These are phyloP conservation scores for Chytriomyces sp. DNA, from an alignment of 192 early-diverging fungal species.

Conservation along the genomic window DNA sequence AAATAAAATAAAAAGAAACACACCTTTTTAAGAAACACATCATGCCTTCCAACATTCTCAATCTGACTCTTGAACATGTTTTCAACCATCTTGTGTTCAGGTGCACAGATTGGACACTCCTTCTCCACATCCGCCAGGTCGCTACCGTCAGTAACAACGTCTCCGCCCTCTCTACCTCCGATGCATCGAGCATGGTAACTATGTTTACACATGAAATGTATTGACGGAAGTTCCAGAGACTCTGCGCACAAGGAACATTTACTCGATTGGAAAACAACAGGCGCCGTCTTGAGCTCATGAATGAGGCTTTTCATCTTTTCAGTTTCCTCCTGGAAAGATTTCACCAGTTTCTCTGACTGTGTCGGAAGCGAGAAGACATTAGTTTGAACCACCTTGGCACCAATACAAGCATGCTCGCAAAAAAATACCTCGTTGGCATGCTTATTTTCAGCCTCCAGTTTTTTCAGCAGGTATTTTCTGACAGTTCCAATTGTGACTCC, in stretches of 20 bases:
- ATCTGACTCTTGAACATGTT: slow-evolving; percentile 83
- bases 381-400: background rate
- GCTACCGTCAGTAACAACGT: background rate
- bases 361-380: background rate
- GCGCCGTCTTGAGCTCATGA: slow-evolving; percentile 74
- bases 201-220: slow-evolving; percentile 95
- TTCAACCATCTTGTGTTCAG: slow-evolving; percentile 81
- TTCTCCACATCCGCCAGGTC: slow-evolving; percentile 26
- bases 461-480: slow-evolving; percentile 78
- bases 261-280: slow-evolving; percentile 53
- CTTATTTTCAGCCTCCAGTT: slow-evolving; percentile 74
- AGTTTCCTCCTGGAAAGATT: slow-evolving; percentile 81
- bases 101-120: slow-evolving; percentile 69
- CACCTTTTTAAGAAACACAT: slow-evolving; percentile 81
- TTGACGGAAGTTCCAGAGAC: slow-evolving; percentile 81
- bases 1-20: slow-evolving; percentile 3
- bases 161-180: slow-evolving; percentile 6
- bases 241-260: slow-evolving; percentile 57
- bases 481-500: slow-evolving; percentile 88
- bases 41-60: slow-evolving; percentile 74
- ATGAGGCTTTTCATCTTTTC: slow-evolving; percentile 76
- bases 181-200: slow-evolving; percentile 87
- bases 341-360: slow-evolving; percentile 69
- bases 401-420: background rate
- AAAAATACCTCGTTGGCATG: slow-evolving; percentile 61